These are phyloP conservation scores for Alternaria gansuensis DNA, from an alignment of 2,329 filamentous ascomycete genomes.

Conservation along the genomic window DNA sequence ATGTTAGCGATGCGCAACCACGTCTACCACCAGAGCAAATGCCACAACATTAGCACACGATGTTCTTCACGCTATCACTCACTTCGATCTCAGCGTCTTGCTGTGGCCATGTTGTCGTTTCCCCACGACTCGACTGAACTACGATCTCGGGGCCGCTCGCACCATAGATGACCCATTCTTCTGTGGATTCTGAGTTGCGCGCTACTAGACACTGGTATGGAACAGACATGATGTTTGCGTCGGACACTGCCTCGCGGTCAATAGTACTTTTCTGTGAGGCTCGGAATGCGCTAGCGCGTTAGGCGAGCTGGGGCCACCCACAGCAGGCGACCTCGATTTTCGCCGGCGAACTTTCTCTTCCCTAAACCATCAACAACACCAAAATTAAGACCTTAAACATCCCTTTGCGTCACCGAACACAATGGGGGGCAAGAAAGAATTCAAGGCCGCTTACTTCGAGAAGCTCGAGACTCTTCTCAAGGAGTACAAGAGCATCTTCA, in stretches of 20 bases:
- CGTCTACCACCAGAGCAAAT: background rate
- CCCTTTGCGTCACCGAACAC: conserved; percentile 95
- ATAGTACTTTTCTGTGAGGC: conserved; percentile 23
- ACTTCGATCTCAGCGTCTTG: conserved; percentile 34
- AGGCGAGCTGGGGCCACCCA: conserved; percentile 33
- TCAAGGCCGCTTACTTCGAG: conserved; percentile 98
- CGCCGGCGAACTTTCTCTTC: conserved; percentile 23
- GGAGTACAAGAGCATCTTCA: conserved; percentile 97
- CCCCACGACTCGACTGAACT: conserved; percentile 50
- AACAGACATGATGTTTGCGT: conserved; percentile 37
- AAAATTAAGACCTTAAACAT: conserved; percentile 87
- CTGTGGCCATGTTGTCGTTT: conserved; percentile 42
- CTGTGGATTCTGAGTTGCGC: conserved; percentile 25
- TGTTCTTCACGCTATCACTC: conserved; percentile 25
- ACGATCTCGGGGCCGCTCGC: conserved; percentile 77
- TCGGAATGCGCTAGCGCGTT: conserved; percentile 27
- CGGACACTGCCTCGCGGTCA: conserved; percentile 17
- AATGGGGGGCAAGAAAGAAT: conserved; percentile 97
- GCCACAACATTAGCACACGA: background rate
- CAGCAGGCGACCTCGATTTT: conserved; percentile 40
- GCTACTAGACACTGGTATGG: conserved; percentile 55
- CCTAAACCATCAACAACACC: conserved; percentile 37
- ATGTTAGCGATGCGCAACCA: conserved; percentile 23
- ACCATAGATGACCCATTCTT: conserved; percentile 69
- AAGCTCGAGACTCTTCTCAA: conserved; percentile 98